phyloP scores from a whole-genome alignment of 805 yeast species.

The Cyberlindnera xylosilytica region DNA sequence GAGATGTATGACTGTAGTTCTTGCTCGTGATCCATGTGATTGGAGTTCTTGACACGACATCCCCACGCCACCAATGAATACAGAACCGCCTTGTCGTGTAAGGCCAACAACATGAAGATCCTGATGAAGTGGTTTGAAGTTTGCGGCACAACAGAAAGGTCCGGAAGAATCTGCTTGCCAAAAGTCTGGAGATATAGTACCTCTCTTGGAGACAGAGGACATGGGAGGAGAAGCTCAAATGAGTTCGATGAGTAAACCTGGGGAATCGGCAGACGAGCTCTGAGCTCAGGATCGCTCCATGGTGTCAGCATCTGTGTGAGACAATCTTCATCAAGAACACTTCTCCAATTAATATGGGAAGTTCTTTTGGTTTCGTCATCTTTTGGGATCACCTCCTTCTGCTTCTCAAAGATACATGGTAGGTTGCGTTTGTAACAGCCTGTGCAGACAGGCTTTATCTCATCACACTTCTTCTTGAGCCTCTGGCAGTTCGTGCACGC shows the following conservation, averaged over 20 bases:
- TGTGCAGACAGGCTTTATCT: slow-evolving; percentile 43
- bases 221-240: too few species aligned
- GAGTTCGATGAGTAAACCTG: too few species aligned
- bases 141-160: slow-evolving; percentile 39
- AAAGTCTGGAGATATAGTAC: background rate
- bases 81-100: slow-evolving; percentile 38
- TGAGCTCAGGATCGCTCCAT: too few species aligned
- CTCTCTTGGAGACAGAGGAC: background rate
- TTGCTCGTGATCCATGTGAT: background rate
- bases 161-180: slow-evolving; percentile 32
- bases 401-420: slow-evolving; percentile 4
- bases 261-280: too few species aligned
- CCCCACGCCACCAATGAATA: slow-evolving; percentile 50
- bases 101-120: slow-evolving; percentile 43
- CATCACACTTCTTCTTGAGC: slow-evolving; percentile 50
- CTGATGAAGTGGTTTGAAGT: slow-evolving; percentile 41
- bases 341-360: too few species aligned
- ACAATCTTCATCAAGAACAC: too few species aligned
- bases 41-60: slow-evolving; percentile 1
- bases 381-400: slow-evolving; percentile 1
- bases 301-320: too few species aligned
- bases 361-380: too few species aligned
- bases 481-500: slow-evolving; percentile 41
- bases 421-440: slow-evolving; percentile 33
- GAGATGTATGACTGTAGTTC: background rate